A percentile compares a stretch with the other conserved stretches of the same genome.
Evolutionary conservation across 129 eudicot species (phyloP).

Genomic region (Cynara cardunculus): DNA sequence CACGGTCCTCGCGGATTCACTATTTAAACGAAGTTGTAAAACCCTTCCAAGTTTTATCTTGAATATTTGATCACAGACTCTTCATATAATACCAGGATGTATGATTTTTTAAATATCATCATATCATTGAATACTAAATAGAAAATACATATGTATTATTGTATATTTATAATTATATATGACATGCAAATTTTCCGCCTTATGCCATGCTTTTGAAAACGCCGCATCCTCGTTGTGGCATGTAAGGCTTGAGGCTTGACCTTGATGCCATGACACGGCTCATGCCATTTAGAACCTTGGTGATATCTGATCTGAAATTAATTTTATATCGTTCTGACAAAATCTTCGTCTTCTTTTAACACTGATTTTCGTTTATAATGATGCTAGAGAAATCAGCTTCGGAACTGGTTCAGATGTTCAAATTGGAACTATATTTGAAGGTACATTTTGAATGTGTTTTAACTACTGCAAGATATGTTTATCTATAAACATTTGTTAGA

Average conservation of each 20-base stretch:
- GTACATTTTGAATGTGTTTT: conserved; percentile 23
- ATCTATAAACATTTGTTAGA: not conserved
- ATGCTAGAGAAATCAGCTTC: conserved; percentile 62
- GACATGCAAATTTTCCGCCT: not conserved
- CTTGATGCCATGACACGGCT: too few relatives aligned
- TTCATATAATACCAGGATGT: not conserved
- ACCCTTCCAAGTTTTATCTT: not conserved
- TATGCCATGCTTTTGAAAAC: too few relatives aligned
- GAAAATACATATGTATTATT: too few relatives aligned
- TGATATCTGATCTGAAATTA: not conserved
- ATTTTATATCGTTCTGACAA: not conserved
- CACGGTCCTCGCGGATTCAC: not conserved
- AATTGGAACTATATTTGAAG: conserved; percentile 64
- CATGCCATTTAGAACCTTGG: not conserved
- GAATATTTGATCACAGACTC: not conserved
- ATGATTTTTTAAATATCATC: not conserved
- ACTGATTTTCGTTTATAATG: not conserved
- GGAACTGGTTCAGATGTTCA: conserved; percentile 74
- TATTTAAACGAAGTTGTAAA: not conserved
- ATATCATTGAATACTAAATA: too few relatives aligned
- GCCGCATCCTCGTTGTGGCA: too few relatives aligned
- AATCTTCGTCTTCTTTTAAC: not conserved
- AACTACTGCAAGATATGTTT: not conserved
- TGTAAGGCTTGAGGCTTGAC: too few relatives aligned
- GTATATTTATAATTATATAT: too few relatives aligned